Base-by-base conservation (phyloP, 306 rosid genomes). In the Medicago lupulina region DNA sequence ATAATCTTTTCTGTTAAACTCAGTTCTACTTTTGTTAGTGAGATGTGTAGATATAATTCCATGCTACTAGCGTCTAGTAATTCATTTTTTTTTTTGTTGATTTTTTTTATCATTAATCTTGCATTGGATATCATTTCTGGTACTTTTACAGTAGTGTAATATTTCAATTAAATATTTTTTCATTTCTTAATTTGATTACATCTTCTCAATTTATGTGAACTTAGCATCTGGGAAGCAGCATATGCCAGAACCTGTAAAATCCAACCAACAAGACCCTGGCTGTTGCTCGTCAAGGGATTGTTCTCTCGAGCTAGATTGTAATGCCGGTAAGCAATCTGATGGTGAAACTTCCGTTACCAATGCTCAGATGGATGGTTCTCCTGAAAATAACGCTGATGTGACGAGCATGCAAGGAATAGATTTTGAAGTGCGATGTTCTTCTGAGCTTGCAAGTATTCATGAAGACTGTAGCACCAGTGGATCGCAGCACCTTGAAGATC, bases 391-490 rank as follows among this genome's bases (percentile, higher is more conserved):
- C 84, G 86, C 88, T 81, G 97, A 92, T 51, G 88, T 85, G 74
- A 78, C 90, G 5, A 92, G 97, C 82, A 73, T 78, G 76, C 87
- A 83, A 84, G 89, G 85, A 62, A 59, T 80, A 54, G 97, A 89
- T 64, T 74, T 80, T 67, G 99, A 95, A 67, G 80, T 90, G 43
- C 93, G 98, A 66, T 90, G 78, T 86, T 80, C 85, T 34, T 82
- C 80, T 53, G 99, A 88, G 76, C 83, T 84, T 53, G 69, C 86
- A 25, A 81, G 82, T 84, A 87, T 78, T 78, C 87, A 85, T 43
- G 98, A 89, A 77, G 98, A 92, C 76, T 96, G 99, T 83, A 96
- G 97, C 90, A 96, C 98, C 80, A 96, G 99, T 68, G 93, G 97
- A 38, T 86, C 90, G 11, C 89, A 79, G 70, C 96, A 80, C 67